Conservation (phyloP, 225 moss, liverwort and hornwort genomes). For the Marchantia polymorpha region DNA sequence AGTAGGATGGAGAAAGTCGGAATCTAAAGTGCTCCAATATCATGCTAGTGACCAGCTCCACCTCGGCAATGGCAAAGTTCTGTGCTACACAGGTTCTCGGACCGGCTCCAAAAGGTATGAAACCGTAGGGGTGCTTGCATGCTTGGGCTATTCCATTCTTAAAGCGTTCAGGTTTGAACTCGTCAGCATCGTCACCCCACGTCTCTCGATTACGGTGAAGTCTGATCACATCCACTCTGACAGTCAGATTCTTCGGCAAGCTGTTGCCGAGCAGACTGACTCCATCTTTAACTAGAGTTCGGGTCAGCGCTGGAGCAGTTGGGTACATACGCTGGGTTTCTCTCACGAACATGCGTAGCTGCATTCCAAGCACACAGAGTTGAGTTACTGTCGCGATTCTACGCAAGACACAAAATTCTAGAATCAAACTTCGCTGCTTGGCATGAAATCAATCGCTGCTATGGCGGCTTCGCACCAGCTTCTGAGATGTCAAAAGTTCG, state of each 20-base stretch:
- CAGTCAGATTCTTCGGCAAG: slow-evolving; percentile 38
- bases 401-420: no score
- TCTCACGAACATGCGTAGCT: slow-evolving; percentile 57
- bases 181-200: slow-evolving; percentile 58
- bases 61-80: slow-evolving; percentile 50
- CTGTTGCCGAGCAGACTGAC: slow-evolving; percentile 33
- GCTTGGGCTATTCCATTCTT: slow-evolving; percentile 43
- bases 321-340: slow-evolving; percentile 51
- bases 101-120: slow-evolving; percentile 47
- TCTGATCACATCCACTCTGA: slow-evolving; percentile 32
- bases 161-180: slow-evolving; percentile 60
- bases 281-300: slow-evolving; percentile 32
- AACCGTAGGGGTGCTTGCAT: slow-evolving; percentile 48
- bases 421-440: no score
- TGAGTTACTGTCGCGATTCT: background rate
- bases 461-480: no score
- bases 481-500: no score
- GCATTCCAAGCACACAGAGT: slow-evolving; percentile 1
- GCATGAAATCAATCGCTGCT: no score
- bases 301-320: slow-evolving; percentile 11
- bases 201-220: slow-evolving; percentile 40
- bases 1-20: slow-evolving; percentile 29
- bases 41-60: slow-evolving; percentile 11
- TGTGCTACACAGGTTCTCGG: slow-evolving; percentile 61
- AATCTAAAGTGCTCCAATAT: slow-evolving; percentile 24